Conservation (phyloP, 306 rosid species). For the Malus orientalis region DNA sequence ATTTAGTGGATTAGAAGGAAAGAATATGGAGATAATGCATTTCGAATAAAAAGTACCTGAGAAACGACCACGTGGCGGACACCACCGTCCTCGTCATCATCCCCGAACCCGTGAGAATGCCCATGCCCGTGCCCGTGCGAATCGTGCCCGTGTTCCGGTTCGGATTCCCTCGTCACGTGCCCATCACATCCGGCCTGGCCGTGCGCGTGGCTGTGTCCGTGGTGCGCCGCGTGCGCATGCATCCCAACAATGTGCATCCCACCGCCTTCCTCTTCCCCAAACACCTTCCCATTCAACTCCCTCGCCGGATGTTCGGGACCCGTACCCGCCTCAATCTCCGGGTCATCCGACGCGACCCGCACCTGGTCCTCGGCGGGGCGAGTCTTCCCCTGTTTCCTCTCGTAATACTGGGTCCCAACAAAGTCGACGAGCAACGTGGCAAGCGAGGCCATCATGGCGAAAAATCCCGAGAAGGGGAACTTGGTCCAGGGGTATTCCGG, state of each 20-base stretch:
- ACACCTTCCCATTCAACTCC: constrained; percentile 42
- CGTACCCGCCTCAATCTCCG: constrained; percentile 26
- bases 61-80: constrained; percentile 85
- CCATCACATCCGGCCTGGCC: constrained; percentile 66
- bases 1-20: too few species aligned
- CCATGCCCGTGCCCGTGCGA: constrained; percentile 28
- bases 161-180: constrained; percentile 16
- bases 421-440: constrained; percentile 79
- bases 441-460: constrained; percentile 82
- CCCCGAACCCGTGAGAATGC: constrained; percentile 37
- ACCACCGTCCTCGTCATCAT: constrained; percentile 36
- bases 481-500: constrained; percentile 73
- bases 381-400: constrained; percentile 53
- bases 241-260: constrained; percentile 97
- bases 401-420: constrained; percentile 84
- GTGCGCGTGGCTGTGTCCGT: constrained; percentile 61
- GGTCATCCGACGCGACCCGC: constrained; percentile 39
- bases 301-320: constrained; percentile 9
- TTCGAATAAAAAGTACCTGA: constrained; percentile 39
- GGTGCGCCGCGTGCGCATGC: constrained; percentile 94
- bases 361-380: constrained; percentile 23
- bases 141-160: neutral
- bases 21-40: rapidly evolving
- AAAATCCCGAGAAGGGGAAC: constrained; percentile 80
- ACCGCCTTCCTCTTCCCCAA: constrained; percentile 87